phyloP scores from a whole-genome alignment of 2,329 filamentous ascomycete genomes.

The Falciphora oryzae region DNA sequence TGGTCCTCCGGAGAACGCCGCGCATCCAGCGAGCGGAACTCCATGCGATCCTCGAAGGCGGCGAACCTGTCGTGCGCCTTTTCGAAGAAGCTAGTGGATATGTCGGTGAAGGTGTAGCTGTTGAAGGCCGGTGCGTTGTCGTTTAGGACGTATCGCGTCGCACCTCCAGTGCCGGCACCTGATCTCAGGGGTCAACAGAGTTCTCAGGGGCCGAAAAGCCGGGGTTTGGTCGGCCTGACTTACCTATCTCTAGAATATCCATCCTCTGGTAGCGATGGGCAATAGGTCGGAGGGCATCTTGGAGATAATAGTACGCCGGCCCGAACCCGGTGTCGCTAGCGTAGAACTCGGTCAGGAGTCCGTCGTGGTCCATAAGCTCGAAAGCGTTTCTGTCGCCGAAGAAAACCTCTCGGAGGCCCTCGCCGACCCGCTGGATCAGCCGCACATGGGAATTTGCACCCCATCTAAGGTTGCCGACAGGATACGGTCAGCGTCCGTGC shows the following conservation, averaged over 20 bases:
- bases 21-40: slow-evolving; percentile 23
- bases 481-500: not conserved
- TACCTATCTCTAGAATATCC: slow-evolving; percentile 28
- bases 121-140: not conserved
- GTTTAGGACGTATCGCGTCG: slow-evolving; percentile 15
- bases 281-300: not conserved
- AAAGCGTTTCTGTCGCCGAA: slow-evolving; percentile 20
- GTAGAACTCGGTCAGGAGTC: slow-evolving; percentile 20
- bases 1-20: slow-evolving; percentile 23
- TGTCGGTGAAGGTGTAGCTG: slow-evolving; percentile 30
- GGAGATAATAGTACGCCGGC: not conserved
- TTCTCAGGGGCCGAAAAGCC: not conserved
- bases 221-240: not conserved
- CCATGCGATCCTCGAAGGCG: slow-evolving; percentile 22
- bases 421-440: slow-evolving; percentile 12
- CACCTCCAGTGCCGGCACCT: slow-evolving; percentile 27
- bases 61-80: slow-evolving; percentile 25
- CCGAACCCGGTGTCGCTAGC: not conserved
- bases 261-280: slow-evolving; percentile 11
- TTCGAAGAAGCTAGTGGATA: slow-evolving; percentile 32
- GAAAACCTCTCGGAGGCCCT: slow-evolving; percentile 11
- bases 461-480: slow-evolving; percentile 5
- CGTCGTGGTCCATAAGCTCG: slow-evolving; percentile 23
- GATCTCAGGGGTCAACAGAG: not conserved
- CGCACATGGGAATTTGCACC: slow-evolving; percentile 13